A percentile compares a stretch with the other conserved stretches of the same genome.
These are phyloP conservation scores for Pistacia integerrima DNA, from an alignment of 345 rosid genomes.

Conservation along the genomic window DNA sequence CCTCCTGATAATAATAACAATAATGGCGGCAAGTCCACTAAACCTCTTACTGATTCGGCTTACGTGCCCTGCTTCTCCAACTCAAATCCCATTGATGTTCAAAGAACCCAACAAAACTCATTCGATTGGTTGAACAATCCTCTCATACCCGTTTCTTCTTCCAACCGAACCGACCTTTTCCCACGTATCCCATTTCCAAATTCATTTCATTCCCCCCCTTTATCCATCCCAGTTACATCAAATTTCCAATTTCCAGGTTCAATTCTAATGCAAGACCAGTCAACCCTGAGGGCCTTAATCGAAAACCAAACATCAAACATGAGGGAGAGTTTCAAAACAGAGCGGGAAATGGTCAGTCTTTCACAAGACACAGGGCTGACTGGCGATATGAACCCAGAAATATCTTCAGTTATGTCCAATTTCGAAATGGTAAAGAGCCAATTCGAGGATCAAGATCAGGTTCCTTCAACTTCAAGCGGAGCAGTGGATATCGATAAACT, in stretches of 20 bases:
- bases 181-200: conserved; percentile 39
- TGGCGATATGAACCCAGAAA: conserved; percentile 54
- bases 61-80: conserved; percentile 91
- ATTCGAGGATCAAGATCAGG: conserved; percentile 43
- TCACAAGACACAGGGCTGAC: conserved; percentile 63
- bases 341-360: conserved; percentile 40
- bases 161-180: conserved; percentile 19
- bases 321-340: conserved; percentile 40
- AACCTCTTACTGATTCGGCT: conserved; percentile 33
- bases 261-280: conserved; percentile 45
- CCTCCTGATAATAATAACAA: conserved; percentile 14
- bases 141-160: conserved; percentile 26
- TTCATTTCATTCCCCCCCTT: conserved; percentile 36
- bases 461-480: conserved; percentile 49
- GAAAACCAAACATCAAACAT: conserved; percentile 39
- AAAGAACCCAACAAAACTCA: conserved; percentile 32
- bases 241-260: conserved; percentile 37
- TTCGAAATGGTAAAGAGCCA: conserved; percentile 47
- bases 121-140: conserved; percentile 40
- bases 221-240: conserved; percentile 26
- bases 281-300: conserved; percentile 50
- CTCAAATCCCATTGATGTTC: conserved; percentile 51
- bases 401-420: conserved; percentile 53
- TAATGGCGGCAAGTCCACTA: conserved; percentile 28
- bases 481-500: conserved; percentile 54